A percentile compares a stretch with the other conserved stretches of the same genome.
phyloP scores from a whole-genome alignment of 2,329 filamentous ascomycete genomes.

The Teratosphaeria destructans region DNA sequence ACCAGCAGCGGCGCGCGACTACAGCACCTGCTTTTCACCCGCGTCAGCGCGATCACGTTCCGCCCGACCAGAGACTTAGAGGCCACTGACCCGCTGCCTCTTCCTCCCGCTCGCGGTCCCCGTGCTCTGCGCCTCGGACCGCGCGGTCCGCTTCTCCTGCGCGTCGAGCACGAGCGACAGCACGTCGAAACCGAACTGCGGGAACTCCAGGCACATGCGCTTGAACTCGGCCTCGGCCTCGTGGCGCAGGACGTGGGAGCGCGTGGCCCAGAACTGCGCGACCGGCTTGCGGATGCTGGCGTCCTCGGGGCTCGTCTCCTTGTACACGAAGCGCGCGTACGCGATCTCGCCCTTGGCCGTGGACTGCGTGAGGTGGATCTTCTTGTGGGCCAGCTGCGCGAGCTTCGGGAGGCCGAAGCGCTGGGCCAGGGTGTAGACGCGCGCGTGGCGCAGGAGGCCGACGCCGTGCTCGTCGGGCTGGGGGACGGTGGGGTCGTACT shows the following conservation, averaged over 20 bases:
- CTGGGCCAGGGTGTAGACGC: constrained; percentile 79
- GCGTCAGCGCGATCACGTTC: background rate
- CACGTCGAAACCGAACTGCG: constrained; percentile 88
- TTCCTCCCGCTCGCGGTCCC: constrained; percentile 27
- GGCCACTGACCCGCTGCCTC: constrained; percentile 24
- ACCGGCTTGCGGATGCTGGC: constrained; percentile 67
- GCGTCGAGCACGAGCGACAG: constrained; percentile 53
- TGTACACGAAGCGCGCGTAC: constrained; percentile 85
- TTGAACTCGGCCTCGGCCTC: constrained; percentile 83
- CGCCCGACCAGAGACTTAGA: background rate
- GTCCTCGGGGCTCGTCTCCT: constrained; percentile 60
- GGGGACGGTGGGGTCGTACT: constrained; percentile 56
- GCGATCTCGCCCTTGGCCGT: constrained; percentile 83
- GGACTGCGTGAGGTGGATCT: constrained; percentile 85
- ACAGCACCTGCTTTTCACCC: background rate
- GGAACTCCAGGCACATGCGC: constrained; percentile 74
- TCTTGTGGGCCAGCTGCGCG: constrained; percentile 68
- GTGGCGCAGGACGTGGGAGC: constrained; percentile 68
- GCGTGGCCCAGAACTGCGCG: constrained; percentile 80
- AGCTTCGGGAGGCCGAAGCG: constrained; percentile 58
- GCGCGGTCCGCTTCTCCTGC: constrained; percentile 35
- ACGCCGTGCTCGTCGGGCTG: constrained; percentile 65
- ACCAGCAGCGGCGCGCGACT: background rate
- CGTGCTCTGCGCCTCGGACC: constrained; percentile 28
- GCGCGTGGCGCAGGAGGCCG: constrained; percentile 78